Percentiles rank a stretch among this genome's conserved stretches.
phyloP scores from a whole-genome alignment of 345 rosid genomes.

The Melaleuca alternifolia region DNA sequence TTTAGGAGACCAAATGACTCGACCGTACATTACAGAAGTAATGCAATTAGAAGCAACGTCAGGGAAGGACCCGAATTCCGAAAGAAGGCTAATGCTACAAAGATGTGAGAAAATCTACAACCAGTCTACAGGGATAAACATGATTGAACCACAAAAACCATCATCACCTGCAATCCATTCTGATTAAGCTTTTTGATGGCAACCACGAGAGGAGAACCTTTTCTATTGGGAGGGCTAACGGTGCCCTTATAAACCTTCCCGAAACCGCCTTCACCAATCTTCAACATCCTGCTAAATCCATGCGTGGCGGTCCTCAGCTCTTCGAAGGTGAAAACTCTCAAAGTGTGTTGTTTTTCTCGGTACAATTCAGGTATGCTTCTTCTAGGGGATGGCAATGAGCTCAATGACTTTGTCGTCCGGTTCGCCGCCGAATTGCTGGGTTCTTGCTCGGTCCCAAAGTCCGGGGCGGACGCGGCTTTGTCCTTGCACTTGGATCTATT shows the following conservation, averaged over 20 bases:
- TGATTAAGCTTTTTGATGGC: constrained; percentile 87
- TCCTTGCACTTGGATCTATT: constrained; percentile 28
- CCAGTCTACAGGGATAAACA: neutral
- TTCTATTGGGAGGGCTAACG: constrained; percentile 19
- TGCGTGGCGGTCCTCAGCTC: constrained; percentile 68
- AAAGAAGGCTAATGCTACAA: neutral
- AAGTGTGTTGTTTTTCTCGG: constrained; percentile 43
- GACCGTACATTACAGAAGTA: neutral
- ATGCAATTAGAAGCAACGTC: neutral
- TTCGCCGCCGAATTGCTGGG: neutral
- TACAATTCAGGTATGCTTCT: constrained; percentile 52
- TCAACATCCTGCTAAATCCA: constrained; percentile 51
- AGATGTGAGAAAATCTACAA: neutral
- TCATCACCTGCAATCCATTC: constrained; percentile 65
- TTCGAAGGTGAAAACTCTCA: constrained; percentile 49
- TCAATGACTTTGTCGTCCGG: constrained; percentile 29
- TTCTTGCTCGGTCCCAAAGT: constrained; percentile 7
- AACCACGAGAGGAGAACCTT: constrained; percentile 31
- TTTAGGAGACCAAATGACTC: neutral
- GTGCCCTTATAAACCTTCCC: constrained; percentile 88
- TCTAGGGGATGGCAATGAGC: constrained; percentile 45
- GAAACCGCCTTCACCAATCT: constrained; percentile 97
- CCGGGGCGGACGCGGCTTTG: constrained; percentile 43
- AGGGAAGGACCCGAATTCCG: neutral
- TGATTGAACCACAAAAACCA: neutral